phyloP scores from a whole-genome alignment of 805 yeast genomes.

The Sungouiozyma intestinalis region DNA sequence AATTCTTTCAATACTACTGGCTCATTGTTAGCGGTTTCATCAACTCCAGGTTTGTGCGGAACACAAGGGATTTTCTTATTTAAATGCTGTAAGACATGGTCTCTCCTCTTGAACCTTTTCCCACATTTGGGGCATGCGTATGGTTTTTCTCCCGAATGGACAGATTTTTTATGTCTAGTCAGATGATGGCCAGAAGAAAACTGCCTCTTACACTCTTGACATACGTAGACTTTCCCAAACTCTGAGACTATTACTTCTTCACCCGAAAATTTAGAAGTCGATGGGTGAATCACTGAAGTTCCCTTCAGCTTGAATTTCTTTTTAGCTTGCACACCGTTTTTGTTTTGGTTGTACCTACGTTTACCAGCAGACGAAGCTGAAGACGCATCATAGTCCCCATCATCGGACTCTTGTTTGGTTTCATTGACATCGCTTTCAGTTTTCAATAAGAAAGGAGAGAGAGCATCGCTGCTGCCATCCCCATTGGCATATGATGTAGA shows the following conservation, averaged over 20 bases:
- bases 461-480: neutral
- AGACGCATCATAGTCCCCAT: neutral
- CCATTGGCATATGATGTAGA: conserved; percentile 2
- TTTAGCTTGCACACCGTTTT: neutral
- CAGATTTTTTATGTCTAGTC: conserved; percentile 31
- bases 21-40: neutral
- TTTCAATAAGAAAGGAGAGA: neutral
- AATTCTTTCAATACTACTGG: conserved; percentile 1
- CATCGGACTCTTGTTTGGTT: neutral
- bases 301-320: conserved; percentile 5
- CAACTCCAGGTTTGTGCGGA: conserved; percentile 8
- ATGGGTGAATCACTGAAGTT: conserved; percentile 8
- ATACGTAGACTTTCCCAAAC: conserved; percentile 28
- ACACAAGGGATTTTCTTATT: conserved; percentile 30
- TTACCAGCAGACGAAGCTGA: neutral
- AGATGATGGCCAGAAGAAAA: conserved; percentile 31
- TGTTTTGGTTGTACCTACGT: neutral
- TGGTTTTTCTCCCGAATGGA: conserved; percentile 31
- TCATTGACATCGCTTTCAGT: neutral
- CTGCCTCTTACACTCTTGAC: conserved; percentile 29
- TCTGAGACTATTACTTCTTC: conserved; percentile 27
- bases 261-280: conserved; percentile 21
- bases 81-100: conserved; percentile 30
- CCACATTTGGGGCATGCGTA: conserved; percentile 31
- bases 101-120: conserved; percentile 29